Base-by-base conservation (phyloP, 768 basidiomycete genomes). In the Nidularia pulvinata region DNA sequence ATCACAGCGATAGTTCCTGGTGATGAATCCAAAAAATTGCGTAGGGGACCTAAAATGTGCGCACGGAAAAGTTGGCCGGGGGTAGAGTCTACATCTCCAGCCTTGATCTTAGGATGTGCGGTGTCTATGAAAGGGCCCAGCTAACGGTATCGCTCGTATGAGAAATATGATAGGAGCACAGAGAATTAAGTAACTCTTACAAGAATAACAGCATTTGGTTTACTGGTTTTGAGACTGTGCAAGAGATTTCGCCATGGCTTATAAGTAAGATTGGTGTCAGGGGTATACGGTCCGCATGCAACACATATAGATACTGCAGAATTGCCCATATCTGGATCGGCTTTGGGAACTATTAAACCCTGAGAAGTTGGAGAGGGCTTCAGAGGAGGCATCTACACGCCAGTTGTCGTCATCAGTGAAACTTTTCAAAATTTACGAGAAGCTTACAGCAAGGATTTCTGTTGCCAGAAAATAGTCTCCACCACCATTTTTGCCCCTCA, bases 61-160 rank as follows among this genome's bases (percentile, higher is more conserved):
- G 74, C 68, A 32, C 79, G 73, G 71, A 98, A 98, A 44, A 96
- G 74, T 25, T 83, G 80, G 4, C 71, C 57, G 0, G 91, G 89
- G 1, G 82, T 74, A 48, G 77, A 70, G 53, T 90, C 85, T 25
- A 86, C 66, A 51, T 93, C 89, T 5, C 96, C 97, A 3, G 75
- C 69, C 64, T 84, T 86, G 58, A 98, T 81, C 49, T 77, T 73
- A 1, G 89, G 83, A 66, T 98, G 93, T 14, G 78, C 67, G 0
- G 82, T 69, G 59, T 98, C 94, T 43, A 98, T 72, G 65, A 98
- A 99, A 1, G 97, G 97, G 0, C 97, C 97, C 33, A 93, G 71
- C 96, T 99, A 57, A 32, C 14, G 16, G 30, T 36, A 1, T n/a
- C n/a, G n/a, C n/a, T n/a, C n/a, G n/a, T n/a, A 9, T 10, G 33